Base-by-base conservation (phyloP, 805 yeast species). In the Candida arabinofermentans region DNA sequence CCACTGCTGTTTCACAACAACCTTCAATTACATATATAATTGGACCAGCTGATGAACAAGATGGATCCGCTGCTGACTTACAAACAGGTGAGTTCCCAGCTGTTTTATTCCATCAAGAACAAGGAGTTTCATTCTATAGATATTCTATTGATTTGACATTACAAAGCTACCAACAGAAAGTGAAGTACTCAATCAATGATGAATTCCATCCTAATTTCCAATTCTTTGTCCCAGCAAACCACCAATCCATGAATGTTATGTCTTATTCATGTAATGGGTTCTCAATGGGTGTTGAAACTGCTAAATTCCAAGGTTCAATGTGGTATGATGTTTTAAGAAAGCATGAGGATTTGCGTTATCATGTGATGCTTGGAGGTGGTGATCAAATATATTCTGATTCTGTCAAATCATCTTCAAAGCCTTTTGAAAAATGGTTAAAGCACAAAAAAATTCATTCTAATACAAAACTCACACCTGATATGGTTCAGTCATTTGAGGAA, bases 311-410 rank as follows among this genome's bases (percentile, higher is more conserved):
- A 44, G 86, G 90, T 8, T 81, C 86, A 2, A 63, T 93, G 48
- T 91, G 98, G 98, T 71, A 68, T 30, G 97, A 93, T 57, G 95
- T 91, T 3, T 54, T 90, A 51, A 68, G 73, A 22, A 77, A 78
- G 45, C 96, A 91, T 57, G 61, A 67, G 14, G 52, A 61, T 6
- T 67, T 71, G 30, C 77, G 75, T 30, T 87, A 87, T 64, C 96
- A 91, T 61, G 97, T 88, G 4, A 90, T 91, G 95, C 69, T 93
- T 23, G 98, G 98, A 23, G 98, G 98, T 39, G 99, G 99, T 24
- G 99, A 91, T 64, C 99, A 91, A 65, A 74, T 91, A 38, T 91
- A 91, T 61, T 80, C 90, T 39, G 99, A 91, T 64, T 72, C 87
- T 1, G 79, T 91, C 51, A 85, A 83, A 60, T 49, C 72, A 17